These are phyloP conservation scores for Floccularia luteovirens DNA, from an alignment of 768 basidiomycete genomes.

Conservation along the genomic window DNA sequence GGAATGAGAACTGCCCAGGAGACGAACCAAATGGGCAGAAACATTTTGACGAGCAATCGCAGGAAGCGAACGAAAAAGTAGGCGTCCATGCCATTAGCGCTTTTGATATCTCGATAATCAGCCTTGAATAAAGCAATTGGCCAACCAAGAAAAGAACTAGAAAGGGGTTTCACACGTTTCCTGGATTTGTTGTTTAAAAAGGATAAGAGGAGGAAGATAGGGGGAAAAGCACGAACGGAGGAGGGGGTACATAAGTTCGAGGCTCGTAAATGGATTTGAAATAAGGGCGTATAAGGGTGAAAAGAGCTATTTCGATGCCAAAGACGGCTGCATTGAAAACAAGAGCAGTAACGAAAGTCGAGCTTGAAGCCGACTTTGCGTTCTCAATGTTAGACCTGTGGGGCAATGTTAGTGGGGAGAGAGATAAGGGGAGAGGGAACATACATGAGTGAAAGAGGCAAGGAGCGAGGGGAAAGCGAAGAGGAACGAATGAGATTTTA, in stretches of 20 bases:
- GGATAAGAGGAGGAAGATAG: not conserved
- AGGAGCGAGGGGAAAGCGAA: no score
- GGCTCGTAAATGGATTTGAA: slow-evolving; percentile 92
- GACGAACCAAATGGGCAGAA: slow-evolving; percentile 87
- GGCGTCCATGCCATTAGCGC: slow-evolving; percentile 79
- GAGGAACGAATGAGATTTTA: no score
- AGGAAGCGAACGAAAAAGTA: slow-evolving; percentile 92
- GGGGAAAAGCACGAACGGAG: slow-evolving; percentile 23
- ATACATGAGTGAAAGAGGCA: no score
- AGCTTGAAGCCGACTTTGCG: slow-evolving; percentile 58
- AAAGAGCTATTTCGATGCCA: slow-evolving; percentile 59
- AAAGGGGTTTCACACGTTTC: slow-evolving; percentile 51
- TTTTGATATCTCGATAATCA: slow-evolving; percentile 54
- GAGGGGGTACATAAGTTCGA: slow-evolving; percentile 54
- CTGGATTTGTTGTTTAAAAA: slow-evolving; percentile 21
- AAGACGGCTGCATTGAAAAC: slow-evolving; percentile 76
- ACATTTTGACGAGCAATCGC: slow-evolving; percentile 72
- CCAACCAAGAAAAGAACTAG: slow-evolving; percentile 51
- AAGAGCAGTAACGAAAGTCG: slow-evolving; percentile 79
- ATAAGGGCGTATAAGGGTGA: slow-evolving; percentile 76
- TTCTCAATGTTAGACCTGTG: slow-evolving; percentile 30
- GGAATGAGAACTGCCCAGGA: slow-evolving; percentile 87
- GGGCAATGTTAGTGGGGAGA: no score
- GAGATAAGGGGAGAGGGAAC: no score
- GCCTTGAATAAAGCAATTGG: slow-evolving; percentile 54